Evolutionary conservation across 1,284 basidiomycete genomes (phyloP), one percentile per base, ranked within the genome.

Genomic region (Peniophora sp.): DNA sequence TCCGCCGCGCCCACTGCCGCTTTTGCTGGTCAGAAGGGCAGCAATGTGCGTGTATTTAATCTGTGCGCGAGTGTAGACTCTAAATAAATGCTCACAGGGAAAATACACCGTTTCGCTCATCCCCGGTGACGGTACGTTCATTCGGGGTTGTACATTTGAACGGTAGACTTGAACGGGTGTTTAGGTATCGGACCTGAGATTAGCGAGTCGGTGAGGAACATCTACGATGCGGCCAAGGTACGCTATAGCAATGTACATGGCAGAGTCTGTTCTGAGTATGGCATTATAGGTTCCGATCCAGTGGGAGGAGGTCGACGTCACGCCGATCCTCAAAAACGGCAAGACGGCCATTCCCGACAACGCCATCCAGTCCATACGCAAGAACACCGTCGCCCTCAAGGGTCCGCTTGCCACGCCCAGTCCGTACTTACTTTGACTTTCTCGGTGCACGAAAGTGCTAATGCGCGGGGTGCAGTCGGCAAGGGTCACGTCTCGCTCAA

Each of bases 401-500:
- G 97, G 93, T 55, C 94, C 94, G 55, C 75, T 97, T 62, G 94
- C 93, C 53, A 97, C 94, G 32, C 94, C 94, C 34, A 95, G 93
- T 95, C 53, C 48, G 73, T 72, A 44, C 32, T 6, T 27, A 5
- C 12, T 6, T 5, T 32, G 27, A 5, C 12, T 32, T 5, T 5
- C 27, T 5, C 5, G 12, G 6, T 32, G 27, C 27, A 32, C 12
- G 27, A 5, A 32, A 6, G 27, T 32, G 27, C 27, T 32, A 12
- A 32, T 32, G 12, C 27, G 12, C 5, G 27, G 6, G 27, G 20
- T 56, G 48, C n/a, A 92, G 93, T 99, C 70, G 97, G 96, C 63
- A 98, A 98, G 79, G 96, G 96, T 45, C 97, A 98, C 71, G 95
- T 98, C 59, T 99, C 97, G 50, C 78, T 99, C 58, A 99, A 99